Conservation (phyloP, 140 eudicot species). For the Erigeron philadelphicus region DNA sequence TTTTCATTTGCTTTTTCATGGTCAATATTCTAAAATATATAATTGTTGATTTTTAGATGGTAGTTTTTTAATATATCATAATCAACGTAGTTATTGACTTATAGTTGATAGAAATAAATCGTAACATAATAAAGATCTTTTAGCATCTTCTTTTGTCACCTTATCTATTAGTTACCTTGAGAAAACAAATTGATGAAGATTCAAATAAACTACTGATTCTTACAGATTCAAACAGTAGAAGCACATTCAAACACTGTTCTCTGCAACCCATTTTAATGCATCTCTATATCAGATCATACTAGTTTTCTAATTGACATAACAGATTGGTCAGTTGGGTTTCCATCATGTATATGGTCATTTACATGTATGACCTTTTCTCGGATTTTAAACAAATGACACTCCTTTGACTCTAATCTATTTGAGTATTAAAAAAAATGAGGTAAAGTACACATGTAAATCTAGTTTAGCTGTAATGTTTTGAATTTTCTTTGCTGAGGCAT, state of each 20-base stretch:
- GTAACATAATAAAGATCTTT: too few species aligned
- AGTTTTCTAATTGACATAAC: background rate
- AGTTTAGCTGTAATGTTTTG: background rate
- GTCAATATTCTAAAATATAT: too few species aligned
- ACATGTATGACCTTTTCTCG: background rate
- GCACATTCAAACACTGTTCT: background rate
- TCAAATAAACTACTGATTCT: too few species aligned
- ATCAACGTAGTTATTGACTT: too few species aligned
- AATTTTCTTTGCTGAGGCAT: background rate
- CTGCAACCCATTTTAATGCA: background rate
- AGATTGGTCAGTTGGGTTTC: background rate
- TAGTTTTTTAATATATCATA: too few species aligned
- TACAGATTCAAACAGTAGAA: too few species aligned
- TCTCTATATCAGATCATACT: background rate
- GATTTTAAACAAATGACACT: background rate
- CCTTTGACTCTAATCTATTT: background rate
- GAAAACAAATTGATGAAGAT: too few species aligned
- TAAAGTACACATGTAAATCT: background rate
- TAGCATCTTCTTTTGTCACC: too few species aligned
- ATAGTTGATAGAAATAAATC: too few species aligned
- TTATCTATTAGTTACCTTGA: too few species aligned
- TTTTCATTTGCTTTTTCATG: too few species aligned
- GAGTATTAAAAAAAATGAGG: background rate
- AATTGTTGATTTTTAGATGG: too few species aligned
- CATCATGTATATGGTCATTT: background rate